A percentile compares a stretch with the other conserved stretches of the same genome.
phyloP scores from a whole-genome alignment of 75 land plant genomes.

The Cunninghamia lanceolata region DNA sequence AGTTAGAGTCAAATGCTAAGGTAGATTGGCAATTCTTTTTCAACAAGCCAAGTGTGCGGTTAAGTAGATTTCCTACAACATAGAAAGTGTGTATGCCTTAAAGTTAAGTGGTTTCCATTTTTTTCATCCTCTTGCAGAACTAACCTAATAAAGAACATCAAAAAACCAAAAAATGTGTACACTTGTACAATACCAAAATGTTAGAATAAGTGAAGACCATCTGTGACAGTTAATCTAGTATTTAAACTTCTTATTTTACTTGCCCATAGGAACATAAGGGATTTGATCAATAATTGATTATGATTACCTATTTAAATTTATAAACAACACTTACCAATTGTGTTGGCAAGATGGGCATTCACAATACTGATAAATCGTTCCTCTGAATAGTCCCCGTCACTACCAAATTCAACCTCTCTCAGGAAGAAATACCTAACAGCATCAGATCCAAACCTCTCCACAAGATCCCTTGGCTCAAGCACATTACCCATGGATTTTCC shows the following conservation, averaged over 20 bases:
- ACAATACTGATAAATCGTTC: conserved; percentile 86
- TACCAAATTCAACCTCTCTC: conserved; percentile 94
- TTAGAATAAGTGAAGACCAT: background rate
- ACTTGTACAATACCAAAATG: background rate
- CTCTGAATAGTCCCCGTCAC: conserved; percentile 95
- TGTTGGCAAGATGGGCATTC: conserved; percentile 97
- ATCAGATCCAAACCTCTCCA: conserved; percentile 83
- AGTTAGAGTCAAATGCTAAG: conserved; percentile 60
- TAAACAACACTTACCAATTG: conserved; percentile 55
- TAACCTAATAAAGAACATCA: background rate
- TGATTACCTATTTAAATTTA: background rate
- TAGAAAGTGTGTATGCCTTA: background rate
- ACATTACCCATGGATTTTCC: conserved; percentile 98
- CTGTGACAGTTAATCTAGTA: background rate
- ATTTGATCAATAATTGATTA: background rate
- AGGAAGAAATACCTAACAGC: conserved; percentile 96
- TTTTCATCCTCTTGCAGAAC: background rate
- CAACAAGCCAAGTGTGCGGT: conserved; percentile 94
- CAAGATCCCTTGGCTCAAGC: conserved; percentile 87
- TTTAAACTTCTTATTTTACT: background rate
- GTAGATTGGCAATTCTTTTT: conserved; percentile 89
- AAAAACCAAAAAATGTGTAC: background rate
- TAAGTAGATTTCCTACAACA: conserved; percentile 85
- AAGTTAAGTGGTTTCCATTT: background rate
- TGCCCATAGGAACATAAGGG: background rate